A percentile compares a stretch with the other conserved stretches of the same genome.
Evolutionary conservation across 2,329 filamentous ascomycete species (phyloP).

Genomic region (Podosphaera xanthii): DNA sequence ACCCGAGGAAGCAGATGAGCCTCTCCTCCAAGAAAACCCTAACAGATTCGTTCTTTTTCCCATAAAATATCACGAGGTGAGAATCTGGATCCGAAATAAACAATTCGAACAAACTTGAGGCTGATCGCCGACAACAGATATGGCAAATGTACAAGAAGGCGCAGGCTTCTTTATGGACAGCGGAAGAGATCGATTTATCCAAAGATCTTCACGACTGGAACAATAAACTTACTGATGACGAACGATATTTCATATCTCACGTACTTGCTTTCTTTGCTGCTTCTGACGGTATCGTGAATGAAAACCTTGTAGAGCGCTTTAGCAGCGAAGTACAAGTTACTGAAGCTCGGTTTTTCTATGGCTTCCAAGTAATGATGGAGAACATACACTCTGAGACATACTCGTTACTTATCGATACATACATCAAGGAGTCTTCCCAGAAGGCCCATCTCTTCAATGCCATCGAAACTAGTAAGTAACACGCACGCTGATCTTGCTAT

Average conservation of each 20-base stretch:
- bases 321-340: conserved; percentile 90
- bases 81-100: conserved; percentile 16
- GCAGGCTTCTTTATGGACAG: conserved; percentile 98
- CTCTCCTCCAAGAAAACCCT: conserved; percentile 83
- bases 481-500: conserved; percentile 7
- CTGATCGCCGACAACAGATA: conserved; percentile 34
- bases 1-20: conserved; percentile 58
- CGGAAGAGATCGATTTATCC: conserved; percentile 95
- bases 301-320: conserved; percentile 97
- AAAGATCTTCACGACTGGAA: conserved; percentile 99
- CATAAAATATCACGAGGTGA: conserved; percentile 97
- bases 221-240: conserved; percentile 87
- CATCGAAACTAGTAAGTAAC: conserved; percentile 69
- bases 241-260: conserved; percentile 95
- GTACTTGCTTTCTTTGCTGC: conserved; percentile 98
- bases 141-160: conserved; percentile 99
- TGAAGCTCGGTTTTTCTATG: conserved; percentile 98
- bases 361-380: conserved; percentile 99
- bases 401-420: conserved; percentile 95
- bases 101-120: too few species aligned
- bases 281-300: conserved; percentile 97
- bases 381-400: conserved; percentile 99
- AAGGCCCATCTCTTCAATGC: conserved; percentile 91
- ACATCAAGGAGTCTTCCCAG: conserved; percentile 95
- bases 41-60: conserved; percentile 94